Base-by-base conservation (phyloP, 1,284 basidiomycete genomes). In the Moesziomyces aphidis region DNA sequence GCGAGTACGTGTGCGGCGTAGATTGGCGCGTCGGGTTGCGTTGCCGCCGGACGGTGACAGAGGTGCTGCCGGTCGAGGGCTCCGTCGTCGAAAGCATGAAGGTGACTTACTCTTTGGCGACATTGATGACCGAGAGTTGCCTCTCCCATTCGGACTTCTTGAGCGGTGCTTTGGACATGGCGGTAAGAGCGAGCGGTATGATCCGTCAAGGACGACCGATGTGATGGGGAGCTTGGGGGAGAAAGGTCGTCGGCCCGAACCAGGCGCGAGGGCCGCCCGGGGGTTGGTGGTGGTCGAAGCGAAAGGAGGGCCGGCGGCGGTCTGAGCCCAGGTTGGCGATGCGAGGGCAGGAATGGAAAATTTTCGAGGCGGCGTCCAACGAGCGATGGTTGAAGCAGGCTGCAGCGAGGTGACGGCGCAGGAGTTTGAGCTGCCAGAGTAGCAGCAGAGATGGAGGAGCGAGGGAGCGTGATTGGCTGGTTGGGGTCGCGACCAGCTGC, bases 61-160 rank as follows among this genome's bases (percentile, higher is more conserved):
- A 42, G 17, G 39, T 17, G 19, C 17, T 42, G 39, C 39, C 39
- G 19, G 6, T 15, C 39, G 39, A 19, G 19, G 3, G 39, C 17
- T 7, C 45, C 34, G 62, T 59, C 61, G 34, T 9, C 55, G 24
- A 23, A n/a, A 22, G 52, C 39, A 51, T 50, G 52, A 52, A 48
- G 5, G 59, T 48, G 57, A 87, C 88, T 87, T 83, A 89, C 88
- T 85, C 83, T 82, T 88, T 88, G 52, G 85, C 85, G 34, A 88
- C 85, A 44, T 85, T 83, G 46, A 86, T 86, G 28, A 85, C 83
- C 34, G 85, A 84, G 24, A 89, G 83, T 61, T 86, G 86, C 45
- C 81, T 77, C 51, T 87, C 85, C 88, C 88, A 89, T 43, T 86
- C 86, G 43, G 83, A 76, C 47, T 78, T 73, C 49, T 71, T 59